Base-by-base conservation (phyloP, 306 rosid species). In the Dalbergia oliveri region DNA sequence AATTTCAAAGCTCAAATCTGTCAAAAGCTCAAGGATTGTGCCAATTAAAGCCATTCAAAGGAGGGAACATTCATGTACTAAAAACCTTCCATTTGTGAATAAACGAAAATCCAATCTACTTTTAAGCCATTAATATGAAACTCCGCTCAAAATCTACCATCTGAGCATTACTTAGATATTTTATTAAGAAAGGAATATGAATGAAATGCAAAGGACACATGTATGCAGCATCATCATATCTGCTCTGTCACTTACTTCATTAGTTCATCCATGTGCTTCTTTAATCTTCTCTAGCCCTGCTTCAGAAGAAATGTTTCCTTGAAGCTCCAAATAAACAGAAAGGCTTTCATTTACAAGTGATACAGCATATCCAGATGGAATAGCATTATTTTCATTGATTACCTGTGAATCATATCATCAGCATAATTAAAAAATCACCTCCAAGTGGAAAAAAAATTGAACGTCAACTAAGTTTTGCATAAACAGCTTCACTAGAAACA, bases 261-360 rank as follows among this genome's bases (percentile, higher is more conserved):
- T 34, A 84, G 85, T 53, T 84, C 84, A 2, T 84, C 86, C 37
- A 87, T 87, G 5, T 37, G 31, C 86, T 84, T 87, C 86, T 82
- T 82, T 84, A 50, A 70, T 66, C 88, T 66, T 84, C 73, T 63
- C 86, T 4, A 37, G 66, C 75, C 81, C 84, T 23, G 80, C 79
- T 71, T 87, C 88, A 5, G 79, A 86, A 69, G 88, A 69, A 58
- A 14, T 78, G 23, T 61, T 5, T 63, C 86, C 88, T 65, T 78
- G 82, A 51, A 87, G 76, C 74, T 87, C 90, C 37, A 87, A 39
- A 79, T 87, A 87, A 54, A 84, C 90, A 75, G 88, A 87, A 23
- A 87, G 66, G 79, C 35, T 81, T 72, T 84, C 88, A 66, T 84
- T 84, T 53, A 87, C 86, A 14, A 84, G 84, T 9, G 83, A 6